Evolutionary conservation across 352 stramenopile genomes (phyloP), one percentile per base, ranked within the genome.

Genomic region (Phytophthora pinifolia): DNA sequence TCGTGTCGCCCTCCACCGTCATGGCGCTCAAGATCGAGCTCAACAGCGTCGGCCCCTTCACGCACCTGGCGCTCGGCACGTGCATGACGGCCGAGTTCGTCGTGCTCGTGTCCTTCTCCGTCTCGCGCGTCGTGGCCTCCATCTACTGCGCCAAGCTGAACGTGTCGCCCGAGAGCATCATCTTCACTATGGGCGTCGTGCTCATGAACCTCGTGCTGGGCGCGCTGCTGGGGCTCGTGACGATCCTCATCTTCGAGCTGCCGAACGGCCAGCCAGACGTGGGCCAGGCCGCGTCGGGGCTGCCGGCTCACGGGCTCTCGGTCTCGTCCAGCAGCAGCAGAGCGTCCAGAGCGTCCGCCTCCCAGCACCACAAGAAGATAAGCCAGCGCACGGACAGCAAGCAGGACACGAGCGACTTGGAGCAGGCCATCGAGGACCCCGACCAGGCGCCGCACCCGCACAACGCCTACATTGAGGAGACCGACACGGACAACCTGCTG

Each of bases 21-120:
- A 87, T 89, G 77, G 79, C 78, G 14, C 86, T 89, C 62, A 86
- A 89, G 63, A 89, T 86, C 44, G 78, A 89, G 47, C 68, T 87
- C 46, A 85, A 89, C 41, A 85, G 76, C 25, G 79, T 85, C 37
- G 79, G 79, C 2, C 75, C 75, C 5, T 89, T 89, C 54, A 89
- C 79, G 5, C 87, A 83, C 56, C 65, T 89, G 42, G 88, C 88
- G 79, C 65, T 89, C 10, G 79, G 79, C 8, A 64, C 73, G 8
- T 86, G 75, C 6, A 89, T 89, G 79, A 76, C 62, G 4, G 74
- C 79, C 35, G 79, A 89, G 55, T 87, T 89, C 30, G 65, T 89
- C 9, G 79, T 89, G 46, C 68, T 89, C 17, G 59, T 89, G 13
- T 85, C 74, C 3, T 89, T 89, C 53, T 87, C 76, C 2, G 52